These are phyloP conservation scores for Torrubiellomyces zombiae DNA, from an alignment of 2,329 filamentous ascomycete genomes.

Conservation along the genomic window DNA sequence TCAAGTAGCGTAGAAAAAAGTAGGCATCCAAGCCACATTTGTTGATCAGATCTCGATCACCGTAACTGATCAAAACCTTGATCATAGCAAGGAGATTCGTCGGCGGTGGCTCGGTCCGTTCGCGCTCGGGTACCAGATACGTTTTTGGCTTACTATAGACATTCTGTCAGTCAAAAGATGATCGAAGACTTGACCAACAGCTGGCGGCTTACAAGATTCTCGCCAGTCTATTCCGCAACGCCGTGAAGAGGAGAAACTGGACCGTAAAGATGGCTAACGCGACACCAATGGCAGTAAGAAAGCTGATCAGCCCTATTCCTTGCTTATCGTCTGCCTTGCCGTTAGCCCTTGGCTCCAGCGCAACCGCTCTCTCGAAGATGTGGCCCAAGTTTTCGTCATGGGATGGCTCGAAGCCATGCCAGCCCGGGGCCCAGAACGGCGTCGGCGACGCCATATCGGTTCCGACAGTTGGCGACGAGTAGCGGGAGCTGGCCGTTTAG, in stretches of 20 bases:
- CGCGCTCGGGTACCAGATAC: slow-evolving; percentile 70
- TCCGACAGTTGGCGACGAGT: too few relatives aligned
- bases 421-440: too few relatives aligned
- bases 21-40: slow-evolving; percentile 95
- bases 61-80: slow-evolving; percentile 46
- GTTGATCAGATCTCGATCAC: slow-evolving; percentile 71
- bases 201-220: slow-evolving; percentile 56
- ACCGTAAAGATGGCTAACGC: slow-evolving; percentile 46
- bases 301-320: slow-evolving; percentile 25
- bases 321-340: slow-evolving; percentile 23
- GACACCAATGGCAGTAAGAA: slow-evolving; percentile 47
- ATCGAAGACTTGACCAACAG: not conserved
- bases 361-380: slow-evolving; percentile 1
- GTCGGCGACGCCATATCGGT: too few relatives aligned
- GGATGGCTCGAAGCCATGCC: too few relatives aligned
- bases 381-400: too few relatives aligned
- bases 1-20: slow-evolving; percentile 83
- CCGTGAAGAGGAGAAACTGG: slow-evolving; percentile 52
- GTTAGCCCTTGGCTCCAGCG: slow-evolving; percentile 1
- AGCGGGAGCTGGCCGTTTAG: too few relatives aligned
- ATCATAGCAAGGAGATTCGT: slow-evolving; percentile 33
- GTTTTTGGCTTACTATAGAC: slow-evolving; percentile 58
- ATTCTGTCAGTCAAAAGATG: not conserved
- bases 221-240: slow-evolving; percentile 62
- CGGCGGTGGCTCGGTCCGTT: slow-evolving; percentile 63